Base-by-base conservation (phyloP, 2,329 filamentous ascomycete species). In the Penicillium sumatraense region DNA sequence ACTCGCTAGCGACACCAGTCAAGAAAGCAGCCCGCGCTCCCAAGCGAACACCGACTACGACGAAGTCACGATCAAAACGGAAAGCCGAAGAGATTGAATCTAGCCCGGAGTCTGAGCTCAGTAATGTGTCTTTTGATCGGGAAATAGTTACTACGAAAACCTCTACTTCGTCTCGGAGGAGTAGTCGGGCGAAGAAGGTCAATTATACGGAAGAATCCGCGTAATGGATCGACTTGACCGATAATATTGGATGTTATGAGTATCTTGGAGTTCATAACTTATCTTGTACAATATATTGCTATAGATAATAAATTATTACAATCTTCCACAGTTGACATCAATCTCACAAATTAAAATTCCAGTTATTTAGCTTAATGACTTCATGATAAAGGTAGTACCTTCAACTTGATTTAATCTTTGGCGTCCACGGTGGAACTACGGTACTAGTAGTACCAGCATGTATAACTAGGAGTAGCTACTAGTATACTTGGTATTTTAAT, bases 171-270 rank as follows among this genome's bases (percentile, higher is more conserved):
- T 54, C 59, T 27, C 68, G 71, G 45, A 68, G 67, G n/a, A 72
- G 69, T 52, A 59, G 56, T 42, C 69, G 71, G 6, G 62, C 64
- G 18, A 73, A 71, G 51, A 69, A 65, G 52, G 63, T 74, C 8
- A 74, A 69, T 36, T 75, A 75, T 51, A 59, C 64, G 2, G 72
- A 75, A 54, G 70, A 74, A 16, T 67, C 62, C 40, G 62, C 66
- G 31, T 72, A 57, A 44, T 11, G 23, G n/a, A 31, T 11, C 16
- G 2, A 8, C 11, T 5, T 24, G 45, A 8, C n/a, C n/a, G n/a
- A n/a, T n/a, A n/a, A n/a, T n/a, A n/a, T n/a, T n/a, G n/a, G n/a
- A n/a, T n/a, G n/a, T n/a, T n/a, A n/a, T n/a, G n/a, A n/a, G n/a
- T n/a, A n/a, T n/a, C n/a, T n/a, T n/a, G n/a, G n/a, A n/a, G n/a